A percentile compares a stretch with the other conserved stretches of the same genome.
Conservation (phyloP, 2,329 filamentous ascomycete genomes). For the Rhynchosporium agropyri region DNA sequence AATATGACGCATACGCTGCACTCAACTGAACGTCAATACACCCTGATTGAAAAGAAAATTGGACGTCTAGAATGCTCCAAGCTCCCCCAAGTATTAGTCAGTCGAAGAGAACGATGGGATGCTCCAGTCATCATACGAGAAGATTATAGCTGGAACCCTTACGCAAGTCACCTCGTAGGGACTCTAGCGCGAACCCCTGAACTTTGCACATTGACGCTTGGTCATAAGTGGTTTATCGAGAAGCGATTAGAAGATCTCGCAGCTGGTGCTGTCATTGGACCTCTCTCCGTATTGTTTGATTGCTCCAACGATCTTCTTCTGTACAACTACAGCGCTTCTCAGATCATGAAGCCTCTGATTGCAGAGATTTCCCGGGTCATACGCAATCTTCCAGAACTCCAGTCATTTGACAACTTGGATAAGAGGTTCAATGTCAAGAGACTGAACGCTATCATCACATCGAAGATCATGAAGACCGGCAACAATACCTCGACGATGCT, state of each 20-base stretch:
- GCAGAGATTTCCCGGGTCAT: conserved; percentile 76
- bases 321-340: conserved; percentile 65
- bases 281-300: conserved; percentile 78
- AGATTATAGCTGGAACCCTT: conserved; percentile 47
- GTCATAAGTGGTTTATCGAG: conserved; percentile 64
- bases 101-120: conserved; percentile 8
- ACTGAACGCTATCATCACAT: conserved; percentile 60
- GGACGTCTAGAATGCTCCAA: conserved; percentile 45
- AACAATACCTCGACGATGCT: conserved; percentile 63
- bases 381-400: conserved; percentile 71
- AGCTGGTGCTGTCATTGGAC: conserved; percentile 76
- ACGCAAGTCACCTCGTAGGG: conserved; percentile 61
- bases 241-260: conserved; percentile 79
- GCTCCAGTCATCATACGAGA: conserved; percentile 28
- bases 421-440: conserved; percentile 63
- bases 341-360: conserved; percentile 71
- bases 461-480: conserved; percentile 56
- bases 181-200: conserved; percentile 64
- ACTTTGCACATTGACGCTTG: conserved; percentile 62
- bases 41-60: conserved; percentile 45
- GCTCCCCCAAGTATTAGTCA: conserved; percentile 20
- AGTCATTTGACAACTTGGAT: conserved; percentile 55
- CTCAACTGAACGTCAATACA: conserved; percentile 45
- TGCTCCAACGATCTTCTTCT: conserved; percentile 72
- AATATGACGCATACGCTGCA: conserved; percentile 45